Evolutionary conservation across 129 eudicot species (phyloP).

Genomic region (Saussurea involucrata): DNA sequence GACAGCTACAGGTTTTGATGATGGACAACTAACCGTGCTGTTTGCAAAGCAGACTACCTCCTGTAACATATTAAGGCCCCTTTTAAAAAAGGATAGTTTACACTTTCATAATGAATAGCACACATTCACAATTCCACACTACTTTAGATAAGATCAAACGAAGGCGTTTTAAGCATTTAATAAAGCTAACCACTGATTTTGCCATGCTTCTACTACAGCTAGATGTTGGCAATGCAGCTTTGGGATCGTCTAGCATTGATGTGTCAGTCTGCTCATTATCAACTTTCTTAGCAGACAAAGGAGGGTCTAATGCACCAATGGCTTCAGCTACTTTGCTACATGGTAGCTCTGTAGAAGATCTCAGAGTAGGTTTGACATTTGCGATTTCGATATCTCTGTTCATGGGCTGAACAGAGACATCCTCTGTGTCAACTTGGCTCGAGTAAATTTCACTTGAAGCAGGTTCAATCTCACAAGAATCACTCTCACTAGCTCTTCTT

Average conservation of each 20-base stretch:
- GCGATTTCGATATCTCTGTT: slow-evolving; percentile 17
- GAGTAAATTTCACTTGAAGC: slow-evolving; percentile 10
- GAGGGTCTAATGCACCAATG: slow-evolving; percentile 12
- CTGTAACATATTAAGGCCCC: slow-evolving; percentile 36
- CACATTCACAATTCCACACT: not conserved
- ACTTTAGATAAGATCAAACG: not conserved
- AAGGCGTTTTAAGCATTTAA: not conserved
- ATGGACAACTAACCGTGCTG: slow-evolving; percentile 5
- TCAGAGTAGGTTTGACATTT: slow-evolving; percentile 1
- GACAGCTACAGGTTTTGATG: slow-evolving; percentile 13
- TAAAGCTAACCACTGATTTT: slow-evolving; percentile 36
- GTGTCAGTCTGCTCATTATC: slow-evolving; percentile 22
- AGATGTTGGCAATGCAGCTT: slow-evolving; percentile 15
- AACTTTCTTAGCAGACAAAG: slow-evolving; percentile 14
- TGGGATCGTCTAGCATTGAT: slow-evolving; percentile 20
- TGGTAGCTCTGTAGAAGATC: slow-evolving; percentile 23
- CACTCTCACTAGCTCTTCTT: slow-evolving; percentile 27
- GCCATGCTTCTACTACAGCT: slow-evolving; percentile 7
- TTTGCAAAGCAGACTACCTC: slow-evolving; percentile 18
- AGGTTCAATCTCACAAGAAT: slow-evolving; percentile 26
- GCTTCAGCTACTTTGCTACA: slow-evolving; percentile 17
- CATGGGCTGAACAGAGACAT: slow-evolving; percentile 15
- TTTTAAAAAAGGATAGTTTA: slow-evolving; percentile 3
- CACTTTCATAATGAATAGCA: not conserved
- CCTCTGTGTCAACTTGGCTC: not conserved